Percentiles rank a stretch among this genome's conserved stretches.
Evolutionary conservation across 192 early-diverging fungal genomes (phyloP).

Genomic region (Lobosporangium transversale): DNA sequence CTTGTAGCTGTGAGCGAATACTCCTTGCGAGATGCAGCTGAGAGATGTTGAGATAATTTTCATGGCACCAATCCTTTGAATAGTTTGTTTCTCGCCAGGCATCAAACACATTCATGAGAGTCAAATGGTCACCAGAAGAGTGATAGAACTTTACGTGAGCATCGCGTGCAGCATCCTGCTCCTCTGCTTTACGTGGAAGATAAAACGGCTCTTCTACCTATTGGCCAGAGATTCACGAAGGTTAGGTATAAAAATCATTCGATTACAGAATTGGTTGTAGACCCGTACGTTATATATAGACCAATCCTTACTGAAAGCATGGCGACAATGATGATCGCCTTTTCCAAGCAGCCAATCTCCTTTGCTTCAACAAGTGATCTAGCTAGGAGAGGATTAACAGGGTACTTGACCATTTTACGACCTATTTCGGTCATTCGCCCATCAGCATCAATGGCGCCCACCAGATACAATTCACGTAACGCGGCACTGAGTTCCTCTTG

Average conservation of each 20-base stretch:
- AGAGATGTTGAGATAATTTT: constrained; percentile 87
- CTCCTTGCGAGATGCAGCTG: constrained; percentile 83
- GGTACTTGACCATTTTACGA: constrained; percentile 90
- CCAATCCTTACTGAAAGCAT: constrained; percentile 91
- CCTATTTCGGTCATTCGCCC: constrained; percentile 88
- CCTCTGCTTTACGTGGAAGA: constrained; percentile 77
- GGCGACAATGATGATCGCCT: constrained; percentile 90
- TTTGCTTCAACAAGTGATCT: constrained; percentile 83
- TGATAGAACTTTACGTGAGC: constrained; percentile 86
- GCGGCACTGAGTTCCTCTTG: constrained; percentile 81
- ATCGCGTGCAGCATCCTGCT: constrained; percentile 82
- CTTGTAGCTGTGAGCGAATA: constrained; percentile 88
- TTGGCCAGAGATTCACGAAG: neutral
- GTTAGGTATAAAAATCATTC: constrained; percentile 5
- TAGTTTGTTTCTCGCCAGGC: constrained; percentile 77
- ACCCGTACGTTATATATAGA: too few species aligned
- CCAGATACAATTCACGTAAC: constrained; percentile 87
- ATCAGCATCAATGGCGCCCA: constrained; percentile 87
- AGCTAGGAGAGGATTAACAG: constrained; percentile 89
- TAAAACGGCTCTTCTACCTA: constrained; percentile 86
- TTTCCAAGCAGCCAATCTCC: constrained; percentile 83
- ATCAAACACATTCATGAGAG: constrained; percentile 82
- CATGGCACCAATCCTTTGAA: constrained; percentile 87
- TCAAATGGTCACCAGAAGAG: constrained; percentile 94
- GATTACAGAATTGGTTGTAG: too few species aligned